phyloP scores from a whole-genome alignment of 495 filamentous ascomycete genomes.

The Hamigera avellanea region DNA sequence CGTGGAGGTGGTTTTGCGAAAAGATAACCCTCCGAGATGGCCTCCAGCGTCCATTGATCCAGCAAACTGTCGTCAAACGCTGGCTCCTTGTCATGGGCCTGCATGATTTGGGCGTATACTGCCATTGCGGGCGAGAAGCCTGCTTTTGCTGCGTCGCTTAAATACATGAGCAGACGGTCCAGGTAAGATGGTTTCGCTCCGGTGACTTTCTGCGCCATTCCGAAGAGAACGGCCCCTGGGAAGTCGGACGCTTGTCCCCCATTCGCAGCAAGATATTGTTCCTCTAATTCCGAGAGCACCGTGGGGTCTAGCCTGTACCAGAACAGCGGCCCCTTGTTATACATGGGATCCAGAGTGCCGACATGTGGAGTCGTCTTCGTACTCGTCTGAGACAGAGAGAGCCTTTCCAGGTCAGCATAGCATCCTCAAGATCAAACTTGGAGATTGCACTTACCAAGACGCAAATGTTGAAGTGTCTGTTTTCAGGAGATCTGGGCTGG shows the following conservation, averaged over 20 bases:
- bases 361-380: not conserved
- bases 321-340: constrained; percentile 13
- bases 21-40: constrained; percentile 8
- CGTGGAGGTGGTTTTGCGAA: constrained; percentile 3
- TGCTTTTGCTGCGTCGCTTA: constrained; percentile 8
- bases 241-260: constrained; percentile 3
- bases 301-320: constrained; percentile 10
- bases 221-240: constrained; percentile 10
- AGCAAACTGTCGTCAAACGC: constrained; percentile 4
- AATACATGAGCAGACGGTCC: constrained; percentile 8
- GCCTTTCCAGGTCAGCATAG: not conserved
- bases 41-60: constrained; percentile 7
- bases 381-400: not conserved
- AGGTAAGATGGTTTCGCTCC: constrained; percentile 10
- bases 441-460: constrained; percentile 6
- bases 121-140: constrained; percentile 9
- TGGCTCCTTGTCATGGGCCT: constrained; percentile 3
- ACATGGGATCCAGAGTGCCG: constrained; percentile 11
- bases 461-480: constrained; percentile 6
- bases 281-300: constrained; percentile 10
- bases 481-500: constrained; percentile 6
- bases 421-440: not conserved
- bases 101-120: constrained; percentile 9
- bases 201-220: constrained; percentile 12
- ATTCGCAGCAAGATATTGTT: constrained; percentile 6